Base-by-base conservation (phyloP, 495 filamentous ascomycete genomes). In the Bryoglossum gracile region DNA sequence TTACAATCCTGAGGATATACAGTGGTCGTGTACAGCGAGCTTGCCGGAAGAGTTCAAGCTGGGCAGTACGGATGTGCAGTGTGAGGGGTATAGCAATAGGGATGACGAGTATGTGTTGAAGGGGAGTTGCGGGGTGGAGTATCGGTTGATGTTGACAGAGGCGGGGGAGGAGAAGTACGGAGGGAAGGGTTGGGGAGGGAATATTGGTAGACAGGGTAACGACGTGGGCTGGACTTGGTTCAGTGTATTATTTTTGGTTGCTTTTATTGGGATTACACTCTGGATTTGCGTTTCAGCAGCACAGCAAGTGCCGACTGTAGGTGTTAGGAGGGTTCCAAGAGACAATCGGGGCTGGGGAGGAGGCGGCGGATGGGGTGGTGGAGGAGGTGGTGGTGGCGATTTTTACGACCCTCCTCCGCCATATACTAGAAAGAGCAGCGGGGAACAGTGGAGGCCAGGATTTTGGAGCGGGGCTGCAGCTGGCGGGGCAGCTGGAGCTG, bases 101-200 rank as follows among this genome's bases (percentile, higher is more conserved):
- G 77, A 88, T 16, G 92, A 98, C 60, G 74, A 76, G 0, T 92
- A 88, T 67, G 75, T 97, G 3, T 68, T 98, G 14, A 87, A 87
- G 52, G 91, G 92, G 3, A 87, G 80, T 58, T 98, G 92, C 66
- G 92, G 88, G 2, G 91, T 95, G 9, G 90, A 98, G 63, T 98
- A 97, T 63, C 72, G 86, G 3, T 61, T 98, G 6, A 56, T 84
- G 1, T 66, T 98, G 26, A 98, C 90, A 3, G 86, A 87, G 14
- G 62, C 72, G n/a, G 91, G 92, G 3, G 81, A 91, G 68, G 60
- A 78, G 56, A 79, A 71, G 58, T 89, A 82, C 56, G 61, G 14
- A 56, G 54, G 32, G 19, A 36, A 62, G 65, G 59, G 58, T 14
- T 43, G 14, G 26, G 46, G 40, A 49, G 35, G 56, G 28, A 53